Evolutionary conservation across 2,329 filamentous ascomycete species (phyloP), one percentile per base, ranked within the genome.

Genomic region (Aspergillus pseudonomiae): DNA sequence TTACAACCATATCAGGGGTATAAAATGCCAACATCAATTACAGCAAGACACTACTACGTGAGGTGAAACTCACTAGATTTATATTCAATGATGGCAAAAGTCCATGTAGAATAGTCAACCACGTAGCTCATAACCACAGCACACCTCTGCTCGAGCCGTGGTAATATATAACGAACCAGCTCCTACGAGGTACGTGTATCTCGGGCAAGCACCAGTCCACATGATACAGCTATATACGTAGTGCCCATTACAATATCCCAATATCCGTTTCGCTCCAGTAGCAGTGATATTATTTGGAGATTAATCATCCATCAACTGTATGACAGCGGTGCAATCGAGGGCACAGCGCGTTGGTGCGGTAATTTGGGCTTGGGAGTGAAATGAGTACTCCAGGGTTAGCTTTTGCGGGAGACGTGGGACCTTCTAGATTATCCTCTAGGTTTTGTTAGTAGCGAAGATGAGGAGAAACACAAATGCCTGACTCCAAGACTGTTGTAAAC

Each of bases 51-150:
- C 7, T 6, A 36, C 34, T 14, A 16, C 1, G 34, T 6, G 14
- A 36, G 34, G 14, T 6, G 32, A 12, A 36, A 36, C 16, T 14
- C 32, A 34, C 10, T 16, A 5, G 1, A 36, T 16, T 6, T 36
- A 36, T 36, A 36, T 36, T 16, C 34, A 36, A 16, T 3, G 14
- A 3, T 36, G 14, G 6, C 16, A 6, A 6, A 36, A 36, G 14
- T n/a, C 39, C 19, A n/a, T n/a, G 16, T 9, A 3, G 1, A 41
- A n/a, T 41, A 1, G 3, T n/a, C 16, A 9, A 41, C 6, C 4
- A 4, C 1, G 7, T 3, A 9, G 19, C 1, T 16, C 7, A n/a
- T 9, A 6, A 1, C 1, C 39, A 9, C 6, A 1, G 19, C 39
- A 7, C 16, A 41, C 3, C 3, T 2, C 19, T 9, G 19, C n/a